These are phyloP conservation scores for Fraxinus latifolia DNA, from an alignment of 305 asterid genomes.

Conservation along the genomic window DNA sequence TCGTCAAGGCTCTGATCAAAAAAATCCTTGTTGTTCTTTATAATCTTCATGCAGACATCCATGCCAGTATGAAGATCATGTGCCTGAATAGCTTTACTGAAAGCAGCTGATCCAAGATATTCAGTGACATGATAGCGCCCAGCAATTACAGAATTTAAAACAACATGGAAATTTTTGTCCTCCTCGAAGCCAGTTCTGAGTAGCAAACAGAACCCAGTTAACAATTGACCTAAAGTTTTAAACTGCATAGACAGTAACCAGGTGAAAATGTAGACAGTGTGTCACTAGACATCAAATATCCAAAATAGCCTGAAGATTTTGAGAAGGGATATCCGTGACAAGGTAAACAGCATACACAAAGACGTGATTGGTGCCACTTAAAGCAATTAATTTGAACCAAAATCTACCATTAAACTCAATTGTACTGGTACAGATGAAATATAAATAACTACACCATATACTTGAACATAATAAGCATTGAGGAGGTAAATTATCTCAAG, in stretches of 20 bases:
- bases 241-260: neutral
- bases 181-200: slow-evolving; percentile 95
- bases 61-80: slow-evolving; percentile 97
- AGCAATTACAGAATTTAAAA: slow-evolving; percentile 83
- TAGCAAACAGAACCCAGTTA: slow-evolving; percentile 30
- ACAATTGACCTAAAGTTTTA: slow-evolving; percentile 2
- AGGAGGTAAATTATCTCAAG: neutral
- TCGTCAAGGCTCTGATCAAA: slow-evolving; percentile 98
- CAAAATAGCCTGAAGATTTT: neutral
- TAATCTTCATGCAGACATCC: slow-evolving; percentile 92
- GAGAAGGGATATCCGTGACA: neutral
- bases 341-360: neutral
- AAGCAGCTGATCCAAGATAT: slow-evolving; percentile 99
- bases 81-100: slow-evolving; percentile 99
- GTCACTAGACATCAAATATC: neutral
- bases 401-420: slow-evolving; percentile 1
- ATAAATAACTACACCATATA: neutral
- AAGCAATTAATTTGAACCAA: neutral
- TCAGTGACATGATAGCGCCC: slow-evolving; percentile 99
- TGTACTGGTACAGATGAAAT: neutral
- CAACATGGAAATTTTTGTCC: slow-evolving; percentile 92
- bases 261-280: neutral
- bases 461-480: neutral
- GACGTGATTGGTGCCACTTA: neutral
- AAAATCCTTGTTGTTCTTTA: slow-evolving; percentile 93